phyloP scores from a whole-genome alignment of 2,329 filamentous ascomycete genomes.

The Verticillium klebahnii region DNA sequence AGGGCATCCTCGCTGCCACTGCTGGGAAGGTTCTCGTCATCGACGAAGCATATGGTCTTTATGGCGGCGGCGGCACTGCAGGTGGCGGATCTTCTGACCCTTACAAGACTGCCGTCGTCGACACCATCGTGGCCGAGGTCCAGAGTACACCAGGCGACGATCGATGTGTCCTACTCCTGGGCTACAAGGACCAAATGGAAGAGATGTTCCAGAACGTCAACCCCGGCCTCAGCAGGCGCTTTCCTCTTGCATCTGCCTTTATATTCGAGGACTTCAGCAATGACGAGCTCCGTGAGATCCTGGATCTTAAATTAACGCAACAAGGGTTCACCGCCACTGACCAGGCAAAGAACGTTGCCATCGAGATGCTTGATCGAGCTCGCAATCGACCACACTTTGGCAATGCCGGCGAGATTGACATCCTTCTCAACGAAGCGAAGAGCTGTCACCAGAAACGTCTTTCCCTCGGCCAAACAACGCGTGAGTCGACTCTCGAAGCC shows the following conservation, averaged over 20 bases:
- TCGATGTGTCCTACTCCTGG: constrained; percentile 66
- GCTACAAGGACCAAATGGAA: constrained; percentile 66
- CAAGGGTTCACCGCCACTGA: constrained; percentile 48
- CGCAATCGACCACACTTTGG: constrained; percentile 64
- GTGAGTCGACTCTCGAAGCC: constrained; percentile 22
- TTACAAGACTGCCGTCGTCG: constrained; percentile 62
- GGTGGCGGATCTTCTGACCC: constrained; percentile 19
- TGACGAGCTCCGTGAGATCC: constrained; percentile 51
- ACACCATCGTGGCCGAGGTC: constrained; percentile 70
- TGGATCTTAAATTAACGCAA: constrained; percentile 58
- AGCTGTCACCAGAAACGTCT: constrained; percentile 15
- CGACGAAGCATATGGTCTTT: constrained; percentile 72
- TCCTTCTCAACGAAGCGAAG: constrained; percentile 44
- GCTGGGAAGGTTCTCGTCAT: constrained; percentile 74
- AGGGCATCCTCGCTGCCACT: constrained; percentile 62
- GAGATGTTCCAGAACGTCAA: constrained; percentile 72
- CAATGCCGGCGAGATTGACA: constrained; percentile 72
- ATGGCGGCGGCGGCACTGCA: constrained; percentile 27
- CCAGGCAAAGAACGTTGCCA: constrained; percentile 46
- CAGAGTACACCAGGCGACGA: constrained; percentile 68
- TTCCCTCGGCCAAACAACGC: not conserved
- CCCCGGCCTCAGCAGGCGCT: constrained; percentile 62
- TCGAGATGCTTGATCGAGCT: constrained; percentile 56
- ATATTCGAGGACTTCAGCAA: constrained; percentile 64
- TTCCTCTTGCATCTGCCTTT: constrained; percentile 60